Percentiles rank a stretch among this genome's conserved stretches.
Evolutionary conservation across 2,329 filamentous ascomycete species (phyloP).

Genomic region (Tolypocladium nubicola): DNA sequence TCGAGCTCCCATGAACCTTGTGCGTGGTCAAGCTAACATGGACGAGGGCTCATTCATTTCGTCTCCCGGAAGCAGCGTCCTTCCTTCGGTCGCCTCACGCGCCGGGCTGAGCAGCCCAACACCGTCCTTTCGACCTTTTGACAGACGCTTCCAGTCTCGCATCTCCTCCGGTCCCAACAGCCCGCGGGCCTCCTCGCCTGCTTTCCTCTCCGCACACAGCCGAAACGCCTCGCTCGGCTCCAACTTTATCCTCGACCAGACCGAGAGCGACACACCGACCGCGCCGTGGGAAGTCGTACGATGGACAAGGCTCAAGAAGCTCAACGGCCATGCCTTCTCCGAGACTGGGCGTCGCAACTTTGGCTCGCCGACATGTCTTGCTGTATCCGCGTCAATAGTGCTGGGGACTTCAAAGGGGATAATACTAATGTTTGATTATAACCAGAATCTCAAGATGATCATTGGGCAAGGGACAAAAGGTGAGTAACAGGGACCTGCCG

Average conservation of each 20-base stretch:
- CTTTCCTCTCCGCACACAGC: conserved; percentile 66
- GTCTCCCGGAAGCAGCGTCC: conserved; percentile 63
- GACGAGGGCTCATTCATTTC: conserved; percentile 49
- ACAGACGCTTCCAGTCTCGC: conserved; percentile 85
- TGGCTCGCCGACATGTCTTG: conserved; percentile 80
- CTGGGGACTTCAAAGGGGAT: conserved; percentile 91
- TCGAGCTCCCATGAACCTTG: background rate
- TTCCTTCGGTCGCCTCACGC: conserved; percentile 58
- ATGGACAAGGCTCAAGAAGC: conserved; percentile 88
- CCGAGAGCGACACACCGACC: conserved; percentile 59
- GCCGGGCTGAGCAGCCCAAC: conserved; percentile 59
- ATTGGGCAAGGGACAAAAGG: conserved; percentile 89
- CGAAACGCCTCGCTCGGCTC: conserved; percentile 72
- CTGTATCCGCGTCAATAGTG: conserved; percentile 78
- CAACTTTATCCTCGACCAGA: conserved; percentile 49
- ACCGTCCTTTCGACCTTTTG: conserved; percentile 84
- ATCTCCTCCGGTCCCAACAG: conserved; percentile 46
- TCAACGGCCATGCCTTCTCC: conserved; percentile 83
- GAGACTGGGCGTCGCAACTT: conserved; percentile 89
- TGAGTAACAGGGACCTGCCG: conserved; percentile 22
- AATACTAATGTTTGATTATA: conserved; percentile 93
- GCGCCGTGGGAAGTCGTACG: conserved; percentile 94
- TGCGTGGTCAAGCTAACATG: conserved; percentile 13
- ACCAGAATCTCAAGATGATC: conserved; percentile 87
- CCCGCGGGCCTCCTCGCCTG: conserved; percentile 66